A percentile compares a stretch with the other conserved stretches of the same genome.
Conservation (phyloP, 148 eudicot species). For the Tetragonia tetragonoides region DNA sequence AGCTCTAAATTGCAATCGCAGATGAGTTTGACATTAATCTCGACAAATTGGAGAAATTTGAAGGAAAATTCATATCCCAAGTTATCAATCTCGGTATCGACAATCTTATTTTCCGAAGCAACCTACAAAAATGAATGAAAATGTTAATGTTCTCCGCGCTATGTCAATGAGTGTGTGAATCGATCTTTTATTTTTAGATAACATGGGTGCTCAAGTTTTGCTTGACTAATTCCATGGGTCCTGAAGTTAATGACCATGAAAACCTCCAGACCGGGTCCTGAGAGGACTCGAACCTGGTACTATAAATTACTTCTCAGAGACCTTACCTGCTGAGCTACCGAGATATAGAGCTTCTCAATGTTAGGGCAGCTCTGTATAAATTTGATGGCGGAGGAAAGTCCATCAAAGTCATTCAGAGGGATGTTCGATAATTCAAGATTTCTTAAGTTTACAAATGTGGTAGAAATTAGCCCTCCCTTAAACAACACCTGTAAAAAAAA, state of each 20-base stretch:
- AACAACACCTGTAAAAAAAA: too few relatives aligned
- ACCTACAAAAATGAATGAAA: background rate
- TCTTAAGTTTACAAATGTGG: slow-evolving; percentile 8
- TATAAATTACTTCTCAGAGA: too few relatives aligned
- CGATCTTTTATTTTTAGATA: too few relatives aligned
- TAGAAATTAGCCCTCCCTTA: background rate
- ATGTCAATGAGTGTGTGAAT: too few relatives aligned
- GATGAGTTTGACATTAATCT: background rate
- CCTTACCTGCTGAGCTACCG: too few relatives aligned
- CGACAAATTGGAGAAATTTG: background rate
- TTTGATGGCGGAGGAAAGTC: slow-evolving; percentile 9
- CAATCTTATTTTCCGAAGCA: background rate
- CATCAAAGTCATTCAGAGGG: slow-evolving; percentile 5
- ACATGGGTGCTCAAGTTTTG: too few relatives aligned
- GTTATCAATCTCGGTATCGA: background rate
- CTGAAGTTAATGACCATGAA: too few relatives aligned
- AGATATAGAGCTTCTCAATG: slow-evolving; percentile 22
- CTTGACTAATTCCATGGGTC: too few relatives aligned
- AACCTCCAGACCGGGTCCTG: too few relatives aligned
- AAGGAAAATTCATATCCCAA: background rate
- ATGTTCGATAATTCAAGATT: slow-evolving; percentile 16
- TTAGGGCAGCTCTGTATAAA: slow-evolving; percentile 22
- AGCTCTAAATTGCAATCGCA: background rate
- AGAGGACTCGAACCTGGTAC: too few relatives aligned
- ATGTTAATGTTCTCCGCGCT: too few relatives aligned